Conservation (phyloP, 495 filamentous ascomycete species). For the Chlorociboria aeruginascens region DNA sequence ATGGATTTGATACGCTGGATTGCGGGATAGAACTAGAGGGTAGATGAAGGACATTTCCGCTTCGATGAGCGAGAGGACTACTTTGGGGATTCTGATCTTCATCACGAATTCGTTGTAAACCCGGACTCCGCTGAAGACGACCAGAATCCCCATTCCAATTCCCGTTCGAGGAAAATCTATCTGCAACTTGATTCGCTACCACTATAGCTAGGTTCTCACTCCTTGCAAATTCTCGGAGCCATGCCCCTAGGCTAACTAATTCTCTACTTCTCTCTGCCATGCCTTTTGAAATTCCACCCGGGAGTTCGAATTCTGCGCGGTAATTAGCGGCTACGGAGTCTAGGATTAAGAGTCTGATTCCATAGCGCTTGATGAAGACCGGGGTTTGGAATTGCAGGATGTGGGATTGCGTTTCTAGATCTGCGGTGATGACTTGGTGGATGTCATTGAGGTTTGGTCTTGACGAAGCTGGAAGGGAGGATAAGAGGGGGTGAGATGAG, state of each 20-base stretch:
- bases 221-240: conserved; percentile 62
- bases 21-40: too few species aligned
- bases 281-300: conserved; percentile 11
- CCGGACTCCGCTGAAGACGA: background rate
- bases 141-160: background rate
- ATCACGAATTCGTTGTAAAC: too few species aligned
- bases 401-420: conserved; percentile 92
- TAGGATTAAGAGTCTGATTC: conserved; percentile 69
- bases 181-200: conserved; percentile 91
- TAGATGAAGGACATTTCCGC: too few species aligned
- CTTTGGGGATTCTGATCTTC: too few species aligned
- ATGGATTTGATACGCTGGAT: background rate
- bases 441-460: conserved; percentile 49
- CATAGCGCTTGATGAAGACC: conserved; percentile 60
- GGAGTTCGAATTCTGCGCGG: conserved; percentile 69
- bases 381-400: conserved; percentile 87
- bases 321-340: conserved; percentile 93
- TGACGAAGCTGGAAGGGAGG: conserved; percentile 22
- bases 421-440: conserved; percentile 64
- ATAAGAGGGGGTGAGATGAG: conserved; percentile 47
- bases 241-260: conserved; percentile 62
- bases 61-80: too few species aligned
- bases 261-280: conserved; percentile 43
- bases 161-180: conserved; percentile 46
- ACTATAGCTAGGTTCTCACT: conserved; percentile 70